A percentile compares a stretch with the other conserved stretches of the same genome.
These are phyloP conservation scores for Chimonanthus praecox DNA, from an alignment of 164 flowering plant species.

Conservation along the genomic window DNA sequence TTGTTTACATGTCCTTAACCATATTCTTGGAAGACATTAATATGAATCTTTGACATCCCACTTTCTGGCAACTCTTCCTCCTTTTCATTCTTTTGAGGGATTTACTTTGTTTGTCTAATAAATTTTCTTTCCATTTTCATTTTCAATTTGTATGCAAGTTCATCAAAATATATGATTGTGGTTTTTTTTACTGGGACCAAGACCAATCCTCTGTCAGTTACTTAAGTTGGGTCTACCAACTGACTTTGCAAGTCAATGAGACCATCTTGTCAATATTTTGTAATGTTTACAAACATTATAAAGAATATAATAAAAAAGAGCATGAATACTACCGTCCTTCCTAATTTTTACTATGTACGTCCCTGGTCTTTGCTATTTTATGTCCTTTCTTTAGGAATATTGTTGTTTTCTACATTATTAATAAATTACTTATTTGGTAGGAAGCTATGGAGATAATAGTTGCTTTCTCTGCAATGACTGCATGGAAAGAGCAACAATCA, in stretches of 20 bases:
- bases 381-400: not conserved
- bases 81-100: not conserved
- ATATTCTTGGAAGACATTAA: not conserved
- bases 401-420: not conserved
- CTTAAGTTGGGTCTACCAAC: no score
- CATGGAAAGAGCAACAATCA: slow-evolving; percentile 45
- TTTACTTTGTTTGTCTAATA: not conserved
- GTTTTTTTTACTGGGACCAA: no score
- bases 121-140: slow-evolving; percentile 1
- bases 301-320: no score
- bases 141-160: not conserved
- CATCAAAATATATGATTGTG: no score
- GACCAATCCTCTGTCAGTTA: no score
- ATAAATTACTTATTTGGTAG: slow-evolving; percentile 28
- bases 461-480: slow-evolving; percentile 87
- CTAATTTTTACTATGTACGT: no score
- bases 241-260: no score
- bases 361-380: no score
- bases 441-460: slow-evolving; percentile 94
- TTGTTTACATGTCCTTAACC: not conserved
- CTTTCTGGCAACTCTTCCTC: not conserved
- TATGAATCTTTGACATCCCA: not conserved
- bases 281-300: no score
- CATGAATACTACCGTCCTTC: no score
- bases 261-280: no score